phyloP scores from a whole-genome alignment of 495 filamentous ascomycete species.

The Aspergillus wentii region DNA sequence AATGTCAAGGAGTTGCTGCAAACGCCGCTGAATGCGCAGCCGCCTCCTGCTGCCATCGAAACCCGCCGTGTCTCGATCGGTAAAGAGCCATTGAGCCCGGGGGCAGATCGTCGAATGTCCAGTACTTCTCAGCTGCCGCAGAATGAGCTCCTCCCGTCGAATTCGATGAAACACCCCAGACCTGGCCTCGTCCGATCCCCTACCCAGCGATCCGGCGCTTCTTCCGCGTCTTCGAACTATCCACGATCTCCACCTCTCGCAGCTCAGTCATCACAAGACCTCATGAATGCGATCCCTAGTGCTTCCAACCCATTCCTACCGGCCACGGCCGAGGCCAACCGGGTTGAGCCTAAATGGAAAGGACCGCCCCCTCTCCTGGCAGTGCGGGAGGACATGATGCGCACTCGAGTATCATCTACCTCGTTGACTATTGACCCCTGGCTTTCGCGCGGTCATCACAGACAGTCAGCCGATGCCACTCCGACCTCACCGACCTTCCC shows the following conservation, averaged over 20 bases:
- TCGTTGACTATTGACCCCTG: conserved; percentile 35
- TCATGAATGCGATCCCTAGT: no score
- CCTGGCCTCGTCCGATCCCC: no score
- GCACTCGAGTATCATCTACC: conserved; percentile 33
- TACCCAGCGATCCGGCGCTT: conserved; percentile 11
- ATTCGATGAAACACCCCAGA: no score
- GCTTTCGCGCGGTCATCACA: conserved; percentile 23
- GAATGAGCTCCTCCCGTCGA: not conserved
- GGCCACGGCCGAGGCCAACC: conserved; percentile 6
- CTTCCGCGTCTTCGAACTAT: conserved; percentile 16
- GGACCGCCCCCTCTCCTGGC: conserved; percentile 35
- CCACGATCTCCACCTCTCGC: conserved; percentile 4
- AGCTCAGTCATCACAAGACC: conserved; percentile 1
- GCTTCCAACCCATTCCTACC: conserved; percentile 1
- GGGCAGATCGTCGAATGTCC: conserved; percentile 13
- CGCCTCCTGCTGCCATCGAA: conserved; percentile 30
- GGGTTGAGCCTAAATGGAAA: conserved; percentile 23
- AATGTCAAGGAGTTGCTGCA: conserved; percentile 63
- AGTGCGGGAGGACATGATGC: conserved; percentile 35
- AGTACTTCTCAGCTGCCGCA: conserved; percentile 4
- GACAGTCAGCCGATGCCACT: conserved; percentile 19
- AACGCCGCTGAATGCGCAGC: conserved; percentile 51
- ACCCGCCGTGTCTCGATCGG: conserved; percentile 18
- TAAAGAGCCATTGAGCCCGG: conserved; percentile 7
- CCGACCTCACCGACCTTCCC: conserved; percentile 14